These are phyloP conservation scores for Carex kokanica DNA, from an alignment of 176 grass and related monocot species.

Conservation along the genomic window DNA sequence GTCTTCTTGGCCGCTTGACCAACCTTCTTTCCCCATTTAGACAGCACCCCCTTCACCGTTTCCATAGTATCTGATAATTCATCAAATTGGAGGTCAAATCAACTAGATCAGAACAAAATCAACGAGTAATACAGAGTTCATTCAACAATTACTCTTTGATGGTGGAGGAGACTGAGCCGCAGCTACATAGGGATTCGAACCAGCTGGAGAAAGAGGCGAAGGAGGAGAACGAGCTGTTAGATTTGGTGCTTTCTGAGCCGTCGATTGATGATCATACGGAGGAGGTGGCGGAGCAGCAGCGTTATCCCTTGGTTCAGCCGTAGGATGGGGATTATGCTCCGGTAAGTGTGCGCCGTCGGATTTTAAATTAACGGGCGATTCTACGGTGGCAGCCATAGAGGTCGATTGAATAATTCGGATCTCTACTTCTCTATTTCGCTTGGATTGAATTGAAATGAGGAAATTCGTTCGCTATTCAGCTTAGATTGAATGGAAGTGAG, in stretches of 20 bases:
- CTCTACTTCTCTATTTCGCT: not conserved
- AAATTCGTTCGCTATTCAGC: not conserved
- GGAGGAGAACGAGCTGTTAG: not conserved
- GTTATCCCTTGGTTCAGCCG: not conserved
- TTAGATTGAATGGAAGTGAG: not conserved
- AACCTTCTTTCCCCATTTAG: constrained; percentile 69
- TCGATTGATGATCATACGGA: constrained; percentile 1
- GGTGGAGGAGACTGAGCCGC: constrained; percentile 38
- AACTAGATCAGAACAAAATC: not conserved
- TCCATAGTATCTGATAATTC: constrained; percentile 50
- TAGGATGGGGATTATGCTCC: not conserved
- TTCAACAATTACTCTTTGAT: constrained; percentile 35
- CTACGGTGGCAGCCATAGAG: constrained; percentile 6
- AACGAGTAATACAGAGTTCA: not conserved
- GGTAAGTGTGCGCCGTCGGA: not conserved
- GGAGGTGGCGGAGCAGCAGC: constrained; percentile 7
- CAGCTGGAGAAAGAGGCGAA: constrained; percentile 31
- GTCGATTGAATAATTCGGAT: not conserved
- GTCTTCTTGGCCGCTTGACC: constrained; percentile 70
- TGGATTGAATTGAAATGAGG: not conserved
- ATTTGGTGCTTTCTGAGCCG: not conserved
- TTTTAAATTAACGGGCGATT: not conserved
- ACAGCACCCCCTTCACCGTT: constrained; percentile 70
- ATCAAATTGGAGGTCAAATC: not conserved
- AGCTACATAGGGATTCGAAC: constrained; percentile 50